A percentile compares a stretch with the other conserved stretches of the same genome.
These are phyloP conservation scores for Meyerozyma smithsonii DNA, from an alignment of 1,139 yeast species.

Conservation along the genomic window DNA sequence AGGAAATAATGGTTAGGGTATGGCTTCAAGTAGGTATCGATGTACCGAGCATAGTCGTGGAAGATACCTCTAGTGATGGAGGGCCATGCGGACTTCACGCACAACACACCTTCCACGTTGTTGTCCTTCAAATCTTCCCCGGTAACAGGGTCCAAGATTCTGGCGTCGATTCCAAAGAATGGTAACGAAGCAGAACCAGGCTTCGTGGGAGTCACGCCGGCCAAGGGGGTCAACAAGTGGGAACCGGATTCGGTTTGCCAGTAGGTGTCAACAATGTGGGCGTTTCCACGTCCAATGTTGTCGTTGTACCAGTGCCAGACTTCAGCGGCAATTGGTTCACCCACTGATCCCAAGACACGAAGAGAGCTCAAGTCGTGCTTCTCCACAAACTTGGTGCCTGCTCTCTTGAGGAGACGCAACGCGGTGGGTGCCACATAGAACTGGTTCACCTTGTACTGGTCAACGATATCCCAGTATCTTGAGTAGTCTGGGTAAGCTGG, in stretches of 20 bases:
- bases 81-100: slow-evolving; percentile 71
- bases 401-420: slow-evolving; percentile 73
- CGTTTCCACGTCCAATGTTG: slow-evolving; percentile 68
- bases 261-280: slow-evolving; percentile 74
- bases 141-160: slow-evolving; percentile 64
- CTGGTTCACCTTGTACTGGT: slow-evolving; percentile 70
- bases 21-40: slow-evolving; percentile 69
- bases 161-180: slow-evolving; percentile 68
- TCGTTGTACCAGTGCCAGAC: slow-evolving; percentile 93
- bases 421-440: slow-evolving; percentile 93
- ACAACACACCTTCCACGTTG: slow-evolving; percentile 72
- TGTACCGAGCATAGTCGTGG: slow-evolving; percentile 61
- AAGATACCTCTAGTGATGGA: slow-evolving; percentile 74
- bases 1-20: slow-evolving; percentile 68
- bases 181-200: slow-evolving; percentile 80
- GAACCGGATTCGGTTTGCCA: slow-evolving; percentile 86
- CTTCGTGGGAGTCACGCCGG: slow-evolving; percentile 70
- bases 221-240: slow-evolving; percentile 66
- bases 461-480: slow-evolving; percentile 82
- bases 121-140: slow-evolving; percentile 61
- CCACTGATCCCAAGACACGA: slow-evolving; percentile 79
- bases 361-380: slow-evolving; percentile 60
- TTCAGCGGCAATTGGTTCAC: slow-evolving; percentile 91
- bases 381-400: slow-evolving; percentile 66
- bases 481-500: slow-evolving; percentile 80